Conservation (phyloP, 1,284 basidiomycete species). For the Ustilago vetiveriae region DNA sequence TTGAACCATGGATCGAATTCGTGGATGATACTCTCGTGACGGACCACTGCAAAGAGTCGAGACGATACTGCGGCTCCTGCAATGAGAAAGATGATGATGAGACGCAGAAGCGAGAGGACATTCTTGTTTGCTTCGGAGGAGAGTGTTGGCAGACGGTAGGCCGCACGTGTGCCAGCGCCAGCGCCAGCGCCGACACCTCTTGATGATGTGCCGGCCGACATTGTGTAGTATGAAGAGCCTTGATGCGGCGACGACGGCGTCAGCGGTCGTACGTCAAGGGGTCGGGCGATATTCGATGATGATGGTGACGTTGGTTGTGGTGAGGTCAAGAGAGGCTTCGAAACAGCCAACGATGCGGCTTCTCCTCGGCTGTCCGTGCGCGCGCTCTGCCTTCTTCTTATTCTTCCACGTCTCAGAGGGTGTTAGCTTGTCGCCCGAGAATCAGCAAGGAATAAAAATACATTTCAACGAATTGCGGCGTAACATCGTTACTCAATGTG, state of each 20-base stretch:
- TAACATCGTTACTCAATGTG: neutral
- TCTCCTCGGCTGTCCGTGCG: conserved; percentile 7
- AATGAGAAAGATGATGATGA: conserved; percentile 65
- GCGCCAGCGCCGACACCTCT: conserved; percentile 3
- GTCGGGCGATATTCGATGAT: neutral
- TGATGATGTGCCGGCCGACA: conserved; percentile 25
- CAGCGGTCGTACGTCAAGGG: conserved; percentile 9
- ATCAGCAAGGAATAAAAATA: too few species aligned
- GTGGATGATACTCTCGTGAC: conserved; percentile 99
- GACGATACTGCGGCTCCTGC: conserved; percentile 86
- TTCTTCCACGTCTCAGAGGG: conserved; percentile 10
- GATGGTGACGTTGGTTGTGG: neutral
- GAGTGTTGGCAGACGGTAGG: conserved; percentile 44
- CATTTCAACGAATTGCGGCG: neutral
- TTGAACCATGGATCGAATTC: conserved; percentile 93
- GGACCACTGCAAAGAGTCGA: conserved; percentile 94
- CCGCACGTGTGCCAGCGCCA: conserved; percentile 19
- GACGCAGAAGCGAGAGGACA: conserved; percentile 58
- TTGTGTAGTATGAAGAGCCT: neutral
- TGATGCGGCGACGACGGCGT: conserved; percentile 6
- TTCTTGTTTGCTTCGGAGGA: conserved; percentile 52
- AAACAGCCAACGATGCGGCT: too few species aligned
- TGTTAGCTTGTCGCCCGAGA: conserved; percentile 7
- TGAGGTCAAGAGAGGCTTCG: neutral
- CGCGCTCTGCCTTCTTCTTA: conserved; percentile 7